Conservation (phyloP, 768 basidiomycete genomes). For the Asterophora parasitica region DNA sequence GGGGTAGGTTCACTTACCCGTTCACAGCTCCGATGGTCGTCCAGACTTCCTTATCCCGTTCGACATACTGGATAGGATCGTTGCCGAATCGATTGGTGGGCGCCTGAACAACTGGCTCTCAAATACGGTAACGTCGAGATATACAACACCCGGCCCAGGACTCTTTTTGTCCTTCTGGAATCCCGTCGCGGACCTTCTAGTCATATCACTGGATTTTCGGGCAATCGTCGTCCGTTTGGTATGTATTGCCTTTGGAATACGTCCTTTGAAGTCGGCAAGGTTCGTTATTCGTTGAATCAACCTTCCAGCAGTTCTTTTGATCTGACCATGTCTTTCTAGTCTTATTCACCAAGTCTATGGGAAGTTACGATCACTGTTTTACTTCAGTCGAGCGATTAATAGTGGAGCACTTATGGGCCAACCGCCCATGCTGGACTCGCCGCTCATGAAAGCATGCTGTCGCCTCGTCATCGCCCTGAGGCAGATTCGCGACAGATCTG, state of each 20-base stretch:
- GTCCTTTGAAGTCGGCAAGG: slow-evolving; percentile 1
- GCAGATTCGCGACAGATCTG: not conserved
- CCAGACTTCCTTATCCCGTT: not conserved
- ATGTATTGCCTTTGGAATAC: slow-evolving; percentile 9
- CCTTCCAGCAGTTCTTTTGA: not conserved
- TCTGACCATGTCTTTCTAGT: not conserved
- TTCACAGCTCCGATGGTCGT: not conserved
- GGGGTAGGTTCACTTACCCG: not conserved
- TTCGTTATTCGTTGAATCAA: not conserved
- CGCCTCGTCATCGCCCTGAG: slow-evolving; percentile 2
- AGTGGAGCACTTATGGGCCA: not conserved
- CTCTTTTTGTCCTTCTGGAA: slow-evolving; percentile 6
- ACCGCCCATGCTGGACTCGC: not conserved
- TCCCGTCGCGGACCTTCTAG: slow-evolving; percentile 4
- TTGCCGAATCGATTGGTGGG: not conserved
- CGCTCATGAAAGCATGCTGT: slow-evolving; percentile 4
- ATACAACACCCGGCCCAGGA: not conserved
- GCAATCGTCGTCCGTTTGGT: slow-evolving; percentile 5
- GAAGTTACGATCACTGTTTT: slow-evolving; percentile 7
- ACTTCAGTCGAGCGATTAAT: slow-evolving; percentile 2
- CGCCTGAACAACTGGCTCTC: slow-evolving; percentile 1
- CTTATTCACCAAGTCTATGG: slow-evolving; percentile 2
- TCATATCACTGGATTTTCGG: slow-evolving; percentile 8
- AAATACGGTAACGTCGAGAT: not conserved
- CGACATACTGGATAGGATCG: not conserved